Evolutionary conservation across 1,284 basidiomycete species (phyloP), one percentile per base, ranked within the genome.

Genomic region (Malassezia brasiliensis): DNA sequence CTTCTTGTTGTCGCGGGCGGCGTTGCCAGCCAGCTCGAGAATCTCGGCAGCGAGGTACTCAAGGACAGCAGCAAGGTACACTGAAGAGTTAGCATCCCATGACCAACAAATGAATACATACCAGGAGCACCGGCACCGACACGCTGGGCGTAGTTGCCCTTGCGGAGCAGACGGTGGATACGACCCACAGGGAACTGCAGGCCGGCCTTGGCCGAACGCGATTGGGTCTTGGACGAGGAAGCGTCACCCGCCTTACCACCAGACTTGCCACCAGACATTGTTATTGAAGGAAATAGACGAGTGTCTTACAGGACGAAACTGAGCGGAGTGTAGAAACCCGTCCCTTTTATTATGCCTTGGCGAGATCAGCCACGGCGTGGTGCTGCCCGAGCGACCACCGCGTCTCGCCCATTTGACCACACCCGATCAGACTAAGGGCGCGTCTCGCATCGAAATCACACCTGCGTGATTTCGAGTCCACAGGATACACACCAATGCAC

Each of bases 41-140:
- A 90, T 85, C 77, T 90, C 88, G 47, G 88, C 88, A 25, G 85
- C 82, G 47, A 90, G 81, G 77, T 90, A 88, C 74, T 88, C 86
- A 15, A 88, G 79, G 37, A 87, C 85, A 49, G 85, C 86, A 52
- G 88, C 86, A 60, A 89, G 82, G 78, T 89, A 90, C 60, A 90
- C 88, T 84, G 72, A 20, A 69, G 38, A 68, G 68, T 66, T 69
- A 52, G 70, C 65, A 72, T 46, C 28, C 14, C 28, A 45, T 40
- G 2, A 40, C 38, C 10, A 40, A 11, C 25, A 53, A 36, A 15
- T 25, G 2, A n/a, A 57, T 14, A 79, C 82, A 63, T 76, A 86
- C 84, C 86, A 69, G 83, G 84, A 60, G 86, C 83, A 72, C 81
- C 81, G 54, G 81, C 83, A 77, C 85, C 85, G 58, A 87, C 80